Base-by-base conservation (phyloP, 306 rosid species). In the Cajanus cajan region DNA sequence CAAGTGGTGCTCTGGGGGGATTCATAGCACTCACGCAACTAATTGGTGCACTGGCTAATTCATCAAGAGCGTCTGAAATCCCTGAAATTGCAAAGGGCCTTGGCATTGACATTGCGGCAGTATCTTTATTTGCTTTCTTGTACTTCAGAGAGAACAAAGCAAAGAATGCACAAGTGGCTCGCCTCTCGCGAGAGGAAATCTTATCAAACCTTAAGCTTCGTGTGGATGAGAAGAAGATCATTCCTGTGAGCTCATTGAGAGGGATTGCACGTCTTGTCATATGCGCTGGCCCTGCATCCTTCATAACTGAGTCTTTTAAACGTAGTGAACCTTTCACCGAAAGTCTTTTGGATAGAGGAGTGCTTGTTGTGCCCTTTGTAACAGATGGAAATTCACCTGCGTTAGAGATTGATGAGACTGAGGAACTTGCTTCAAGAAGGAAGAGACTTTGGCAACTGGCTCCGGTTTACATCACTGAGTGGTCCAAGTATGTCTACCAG, bases 211-310 rank as follows among this genome's bases (percentile, higher is more conserved):
- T 95, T 50, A 95, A 85, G 90, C 93, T 95, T 55, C 93, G 98
- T 4, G 90, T 90, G 74, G 87, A 85, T 51, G 89, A 90, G 54
- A 92, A 86, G 79, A 88, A 36, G 86, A 84, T 84, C 77, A 88
- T 95, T 64, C 89, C 91, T 13, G 80, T 93, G 41, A 87, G 80
- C 82, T 80, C 93, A 11, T 61, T 95, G 67, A 85, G 97, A 88
- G 99, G 99, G 58, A 33, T 87, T 87, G 98, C 94, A 67, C 86
- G 98, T 48, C 93, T 95, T 71, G 98, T 95, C 15, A 86, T 95
- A 21, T 95, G 98, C 7, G 92, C 92, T n/a, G 96, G 97, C 71
- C 97, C 96, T 0, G 88, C 90, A 33, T 90, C 94, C 0, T 87
- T 80, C 62, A 8, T 95, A 76, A 79, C 80, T 0, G 96, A 95